phyloP scores from a whole-genome alignment of 1,284 basidiomycete genomes.

The Trametes pubescens region DNA sequence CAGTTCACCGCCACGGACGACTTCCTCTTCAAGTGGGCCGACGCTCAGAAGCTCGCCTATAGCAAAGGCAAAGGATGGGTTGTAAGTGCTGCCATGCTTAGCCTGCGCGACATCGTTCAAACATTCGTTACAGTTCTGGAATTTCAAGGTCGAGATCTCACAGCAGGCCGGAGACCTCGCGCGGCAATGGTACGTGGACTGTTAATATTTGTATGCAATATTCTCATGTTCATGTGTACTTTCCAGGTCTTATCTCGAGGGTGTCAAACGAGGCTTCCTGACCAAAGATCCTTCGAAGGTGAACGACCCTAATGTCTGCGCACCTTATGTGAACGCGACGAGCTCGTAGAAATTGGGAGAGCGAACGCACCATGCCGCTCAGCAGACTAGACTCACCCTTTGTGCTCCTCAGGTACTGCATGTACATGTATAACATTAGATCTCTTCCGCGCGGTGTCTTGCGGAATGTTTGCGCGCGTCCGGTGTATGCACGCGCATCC shows the following conservation, averaged over 20 bases:
- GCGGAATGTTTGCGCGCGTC: not conserved
- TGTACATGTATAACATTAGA: not conserved
- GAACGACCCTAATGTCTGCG: slow-evolving; percentile 69
- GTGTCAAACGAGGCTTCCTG: slow-evolving; percentile 63
- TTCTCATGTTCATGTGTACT: not conserved
- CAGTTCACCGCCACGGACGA: slow-evolving; percentile 69
- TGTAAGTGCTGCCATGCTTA: slow-evolving; percentile 48
- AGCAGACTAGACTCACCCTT: not conserved
- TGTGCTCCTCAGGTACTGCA: not conserved
- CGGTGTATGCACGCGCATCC: not conserved
- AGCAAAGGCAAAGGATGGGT: slow-evolving; percentile 74
- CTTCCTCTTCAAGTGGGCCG: slow-evolving; percentile 77
- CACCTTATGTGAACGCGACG: slow-evolving; percentile 47
- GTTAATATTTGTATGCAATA: not conserved
- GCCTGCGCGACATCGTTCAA: too few species aligned
- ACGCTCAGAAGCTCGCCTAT: slow-evolving; percentile 78
- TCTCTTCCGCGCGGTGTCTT: not conserved
- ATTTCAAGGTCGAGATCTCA: slow-evolving; percentile 75
- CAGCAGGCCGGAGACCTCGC: slow-evolving; percentile 54
- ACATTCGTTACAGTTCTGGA: slow-evolving; percentile 67
- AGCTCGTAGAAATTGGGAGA: not conserved
- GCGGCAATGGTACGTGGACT: slow-evolving; percentile 62
- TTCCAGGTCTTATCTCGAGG: slow-evolving; percentile 77
- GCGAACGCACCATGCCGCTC: not conserved
- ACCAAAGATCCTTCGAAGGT: slow-evolving; percentile 66